Base-by-base conservation (phyloP, 2,329 filamentous ascomycete genomes). In the Diaporthe citrichinensis region DNA sequence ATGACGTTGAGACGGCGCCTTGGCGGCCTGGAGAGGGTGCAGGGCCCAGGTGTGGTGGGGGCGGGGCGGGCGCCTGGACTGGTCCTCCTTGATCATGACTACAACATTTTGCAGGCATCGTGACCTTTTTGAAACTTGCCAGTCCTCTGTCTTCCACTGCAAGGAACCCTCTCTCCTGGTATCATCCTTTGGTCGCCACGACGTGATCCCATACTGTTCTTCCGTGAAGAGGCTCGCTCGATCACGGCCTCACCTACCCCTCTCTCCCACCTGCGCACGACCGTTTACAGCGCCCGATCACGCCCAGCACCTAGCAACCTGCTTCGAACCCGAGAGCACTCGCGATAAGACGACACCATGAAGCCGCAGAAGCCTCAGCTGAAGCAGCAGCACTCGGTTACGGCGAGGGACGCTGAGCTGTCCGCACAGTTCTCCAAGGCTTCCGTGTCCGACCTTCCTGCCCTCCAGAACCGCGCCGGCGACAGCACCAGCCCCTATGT, bases 401-500 rank as follows among this genome's bases (percentile, higher is more conserved):
- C 51, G 74, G 58, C 58, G 15, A 72, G 67, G 31, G 71, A 74
- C 28, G 58, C 74, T 12, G 77, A 78, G 59, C 65, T 78, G 17
- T 76, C 77, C 0, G 76, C 77, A 2, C 77, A 76, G 69, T 71
- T 77, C 61, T 75, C 71, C 58, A 75, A 74, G 44, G 61, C 71
- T 41, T 67, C 68, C 72, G 25, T 71, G 31, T 73, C 76, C n/a
- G 67, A 78, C 20, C 65, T 74, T 25, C 53, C 78, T 28, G 81
- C 83, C 8, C 78, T 87, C 28, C 80, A 76, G 68, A 87, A 85
- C 76, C 84, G 84, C 34, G 84, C 83, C 10, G 78, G 77, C 65
- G 80, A 84, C 71, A 86, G 86, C 81, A 81, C 79, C 76, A 92
- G 88, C 77, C 88, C 89, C 0, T 92, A 89, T 78, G 91, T 96